Conservation (phyloP, 305 asterid genomes). For the Solanum hybrid region DNA sequence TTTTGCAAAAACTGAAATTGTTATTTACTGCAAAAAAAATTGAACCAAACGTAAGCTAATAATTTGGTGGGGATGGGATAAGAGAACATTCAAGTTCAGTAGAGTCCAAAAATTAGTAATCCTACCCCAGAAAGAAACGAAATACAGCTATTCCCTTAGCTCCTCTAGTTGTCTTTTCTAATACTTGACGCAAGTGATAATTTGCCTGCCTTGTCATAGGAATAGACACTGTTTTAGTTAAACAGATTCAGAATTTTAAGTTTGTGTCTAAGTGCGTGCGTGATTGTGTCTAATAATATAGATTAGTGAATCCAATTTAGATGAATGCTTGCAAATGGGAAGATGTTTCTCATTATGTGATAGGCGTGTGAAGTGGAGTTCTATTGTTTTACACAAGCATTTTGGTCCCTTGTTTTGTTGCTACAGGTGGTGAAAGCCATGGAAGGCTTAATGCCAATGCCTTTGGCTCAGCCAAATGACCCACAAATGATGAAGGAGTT, state of each 20-base stretch:
- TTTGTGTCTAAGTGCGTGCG: background rate
- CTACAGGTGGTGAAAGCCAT: constrained; percentile 66
- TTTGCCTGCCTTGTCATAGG: background rate
- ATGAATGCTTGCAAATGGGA: background rate
- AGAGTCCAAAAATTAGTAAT: background rate
- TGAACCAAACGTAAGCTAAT: background rate
- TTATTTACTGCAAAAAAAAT: background rate
- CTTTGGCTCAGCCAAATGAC: constrained; percentile 19
- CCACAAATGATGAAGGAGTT: constrained; percentile 47
- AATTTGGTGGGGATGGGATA: background rate
- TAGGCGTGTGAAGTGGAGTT: constrained; percentile 29
- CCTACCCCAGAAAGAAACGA: background rate
- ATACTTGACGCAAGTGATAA: background rate
- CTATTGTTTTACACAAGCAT: constrained; percentile 30
- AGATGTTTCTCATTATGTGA: background rate
- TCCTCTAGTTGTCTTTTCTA: background rate
- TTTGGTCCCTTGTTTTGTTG: constrained; percentile 31
- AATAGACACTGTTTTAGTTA: background rate
- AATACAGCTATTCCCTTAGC: background rate
- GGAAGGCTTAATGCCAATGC: constrained; percentile 44
- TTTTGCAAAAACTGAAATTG: background rate
- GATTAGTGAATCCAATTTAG: background rate
- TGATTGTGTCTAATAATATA: background rate
- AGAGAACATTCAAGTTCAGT: background rate
- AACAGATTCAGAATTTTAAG: background rate